Evolutionary conservation across 192 early-diverging fungal species (phyloP).

Genomic region (Backusella mclennaniae): DNA sequence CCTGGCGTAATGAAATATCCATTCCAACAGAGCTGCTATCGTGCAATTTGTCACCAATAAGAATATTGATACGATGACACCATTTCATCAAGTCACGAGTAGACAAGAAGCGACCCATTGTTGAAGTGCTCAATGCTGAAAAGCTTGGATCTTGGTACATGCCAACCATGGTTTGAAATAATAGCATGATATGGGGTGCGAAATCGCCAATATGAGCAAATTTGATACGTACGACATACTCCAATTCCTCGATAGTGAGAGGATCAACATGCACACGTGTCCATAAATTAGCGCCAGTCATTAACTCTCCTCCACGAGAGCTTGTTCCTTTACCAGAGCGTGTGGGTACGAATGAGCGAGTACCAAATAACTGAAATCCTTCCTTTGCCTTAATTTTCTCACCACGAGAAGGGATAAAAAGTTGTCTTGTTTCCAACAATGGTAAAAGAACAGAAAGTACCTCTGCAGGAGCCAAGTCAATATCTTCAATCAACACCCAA

Average conservation of each 20-base stretch:
- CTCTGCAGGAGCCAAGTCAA: conserved; percentile 93
- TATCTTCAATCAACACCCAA: conserved; percentile 98
- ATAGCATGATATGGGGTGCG: conserved; percentile 50
- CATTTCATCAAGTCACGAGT: conserved; percentile 91
- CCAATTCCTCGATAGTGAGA: conserved; percentile 61
- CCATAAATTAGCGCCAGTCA: conserved; percentile 75
- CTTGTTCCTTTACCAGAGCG: conserved; percentile 46
- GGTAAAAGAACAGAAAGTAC: conserved; percentile 91
- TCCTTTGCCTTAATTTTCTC: conserved; percentile 81
- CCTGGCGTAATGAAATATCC: conserved; percentile 50
- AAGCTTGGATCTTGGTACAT: conserved; percentile 48
- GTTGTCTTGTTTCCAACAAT: conserved; percentile 82
- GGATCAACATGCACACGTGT: conserved; percentile 68
- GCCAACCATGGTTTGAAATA: conserved; percentile 49
- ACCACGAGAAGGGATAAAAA: conserved; percentile 89
- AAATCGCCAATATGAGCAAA: conserved; percentile 55
- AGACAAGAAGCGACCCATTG: conserved; percentile 60
- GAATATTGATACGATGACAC: conserved; percentile 71
- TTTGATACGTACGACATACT: conserved; percentile 54
- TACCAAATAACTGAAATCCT: conserved; percentile 93
- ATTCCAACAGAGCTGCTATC: conserved; percentile 25
- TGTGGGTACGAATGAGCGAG: conserved; percentile 59
- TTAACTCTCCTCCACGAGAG: conserved; percentile 43
- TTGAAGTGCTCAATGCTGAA: conserved; percentile 43
- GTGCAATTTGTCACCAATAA: conserved; percentile 36